These are phyloP conservation scores for Galeopsis tetrahit DNA, from an alignment of 257 asterid genomes.

Conservation along the genomic window DNA sequence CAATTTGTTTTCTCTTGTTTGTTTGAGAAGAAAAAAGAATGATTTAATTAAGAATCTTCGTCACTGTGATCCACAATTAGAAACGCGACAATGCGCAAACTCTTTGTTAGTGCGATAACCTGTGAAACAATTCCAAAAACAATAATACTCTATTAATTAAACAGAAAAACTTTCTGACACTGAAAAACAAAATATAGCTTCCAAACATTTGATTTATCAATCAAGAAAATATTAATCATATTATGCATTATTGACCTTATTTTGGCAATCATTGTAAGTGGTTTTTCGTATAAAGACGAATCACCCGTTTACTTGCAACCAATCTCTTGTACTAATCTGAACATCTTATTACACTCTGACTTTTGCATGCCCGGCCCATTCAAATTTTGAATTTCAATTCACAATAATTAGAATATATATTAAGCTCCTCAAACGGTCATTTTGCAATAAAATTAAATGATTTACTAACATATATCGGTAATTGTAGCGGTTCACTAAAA, in stretches of 20 bases:
- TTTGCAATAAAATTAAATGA: background rate
- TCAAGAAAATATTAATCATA: background rate
- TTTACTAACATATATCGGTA: slow-evolving; percentile 5
- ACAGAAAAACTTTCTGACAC: slow-evolving; percentile 6
- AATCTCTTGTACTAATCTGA: slow-evolving; percentile 23
- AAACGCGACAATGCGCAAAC: slow-evolving; percentile 20
- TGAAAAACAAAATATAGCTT: background rate
- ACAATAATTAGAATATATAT: slow-evolving; percentile 18
- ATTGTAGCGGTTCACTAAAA: slow-evolving; percentile 16
- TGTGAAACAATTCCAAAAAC: slow-evolving; percentile 12
- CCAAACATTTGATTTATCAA: slow-evolving; percentile 22
- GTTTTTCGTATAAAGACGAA: slow-evolving; percentile 33
- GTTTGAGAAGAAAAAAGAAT: background rate
- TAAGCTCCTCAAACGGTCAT: slow-evolving; percentile 41
- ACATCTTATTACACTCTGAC: slow-evolving; percentile 23
- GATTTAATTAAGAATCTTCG: background rate
- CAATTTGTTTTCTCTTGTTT: background rate
- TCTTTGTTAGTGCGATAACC: background rate
- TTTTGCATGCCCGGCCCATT: slow-evolving; percentile 11
- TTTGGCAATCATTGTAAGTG: slow-evolving; percentile 15
- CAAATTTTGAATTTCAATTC: slow-evolving; percentile 23
- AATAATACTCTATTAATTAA: background rate
- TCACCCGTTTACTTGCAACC: slow-evolving; percentile 26
- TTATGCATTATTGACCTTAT: background rate
- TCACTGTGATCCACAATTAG: background rate